Evolutionary conservation across 2,329 filamentous ascomycete genomes (phyloP).

Genomic region (Sphaerulina vaccinii): DNA sequence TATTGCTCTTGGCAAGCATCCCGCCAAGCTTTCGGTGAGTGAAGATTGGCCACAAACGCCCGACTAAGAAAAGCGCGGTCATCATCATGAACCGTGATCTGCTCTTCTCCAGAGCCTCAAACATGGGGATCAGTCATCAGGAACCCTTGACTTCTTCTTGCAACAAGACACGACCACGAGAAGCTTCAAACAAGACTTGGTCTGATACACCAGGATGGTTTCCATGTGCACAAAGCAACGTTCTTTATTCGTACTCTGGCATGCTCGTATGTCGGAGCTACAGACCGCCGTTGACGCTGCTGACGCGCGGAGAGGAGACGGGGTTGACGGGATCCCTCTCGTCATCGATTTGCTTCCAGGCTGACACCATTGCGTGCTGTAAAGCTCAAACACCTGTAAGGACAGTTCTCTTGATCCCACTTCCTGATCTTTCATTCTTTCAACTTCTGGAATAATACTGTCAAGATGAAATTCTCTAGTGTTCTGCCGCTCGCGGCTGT

Average conservation of each 20-base stretch:
- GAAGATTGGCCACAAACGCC: no score
- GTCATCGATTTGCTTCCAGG: conserved; percentile 22
- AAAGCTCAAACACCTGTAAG: conserved; percentile 7
- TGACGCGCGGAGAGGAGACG: conserved; percentile 12
- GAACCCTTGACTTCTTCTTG: no score
- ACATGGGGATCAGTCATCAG: no score
- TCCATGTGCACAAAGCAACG: conserved; percentile 11
- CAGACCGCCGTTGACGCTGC: not conserved
- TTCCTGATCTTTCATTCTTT: not conserved
- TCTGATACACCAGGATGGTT: not conserved
- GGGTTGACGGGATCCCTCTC: conserved; percentile 1
- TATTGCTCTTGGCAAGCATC: no score
- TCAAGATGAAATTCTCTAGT: conserved; percentile 50
- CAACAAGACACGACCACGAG: no score
- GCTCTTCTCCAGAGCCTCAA: no score
- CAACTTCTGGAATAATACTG: not conserved
- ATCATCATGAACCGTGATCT: conserved; percentile 9
- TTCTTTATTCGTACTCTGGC: conserved; percentile 12
- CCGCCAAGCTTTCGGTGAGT: no score
- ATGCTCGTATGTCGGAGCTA: conserved; percentile 2
- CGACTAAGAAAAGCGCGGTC: no score
- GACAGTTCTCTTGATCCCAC: conserved; percentile 1
- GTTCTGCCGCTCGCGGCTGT: conserved; percentile 52
- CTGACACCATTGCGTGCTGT: conserved; percentile 24
- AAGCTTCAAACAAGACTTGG: no score